Conservation (phyloP, 1,139 yeast genomes). For the Williopsis jadinii region DNA sequence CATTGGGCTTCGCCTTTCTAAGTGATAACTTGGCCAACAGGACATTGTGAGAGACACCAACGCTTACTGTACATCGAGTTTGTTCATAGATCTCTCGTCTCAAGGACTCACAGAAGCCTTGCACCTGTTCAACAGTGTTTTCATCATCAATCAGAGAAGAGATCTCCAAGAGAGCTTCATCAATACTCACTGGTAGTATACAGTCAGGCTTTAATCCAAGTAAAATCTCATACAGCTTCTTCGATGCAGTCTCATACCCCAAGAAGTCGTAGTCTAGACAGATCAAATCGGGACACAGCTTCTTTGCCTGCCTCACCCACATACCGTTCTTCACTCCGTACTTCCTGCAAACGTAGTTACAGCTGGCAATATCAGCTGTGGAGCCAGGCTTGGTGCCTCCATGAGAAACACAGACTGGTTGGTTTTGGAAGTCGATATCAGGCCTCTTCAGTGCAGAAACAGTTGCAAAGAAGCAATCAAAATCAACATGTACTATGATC, state of each 20-base stretch:
- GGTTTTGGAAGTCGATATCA: conserved; percentile 44
- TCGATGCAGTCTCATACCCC: conserved; percentile 58
- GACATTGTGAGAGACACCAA: conserved; percentile 70
- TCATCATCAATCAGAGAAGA: conserved; percentile 28
- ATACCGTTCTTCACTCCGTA: conserved; percentile 78
- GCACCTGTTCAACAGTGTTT: conserved; percentile 9
- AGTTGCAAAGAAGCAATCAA: conserved; percentile 90
- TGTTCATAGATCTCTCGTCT: conserved; percentile 36
- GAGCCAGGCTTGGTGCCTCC: conserved; percentile 42
- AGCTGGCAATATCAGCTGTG: conserved; percentile 77
- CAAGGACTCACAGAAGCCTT: conserved; percentile 25
- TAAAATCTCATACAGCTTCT: conserved; percentile 43
- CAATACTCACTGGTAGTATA: conserved; percentile 81
- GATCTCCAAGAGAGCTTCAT: conserved; percentile 78
- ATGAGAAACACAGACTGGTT: conserved; percentile 81
- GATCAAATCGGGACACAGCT: conserved; percentile 56
- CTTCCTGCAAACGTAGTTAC: conserved; percentile 77
- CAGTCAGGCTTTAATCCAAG: conserved; percentile 39
- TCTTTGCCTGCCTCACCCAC: conserved; percentile 71
- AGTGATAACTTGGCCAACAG: conserved; percentile 75
- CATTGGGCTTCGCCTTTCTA: conserved; percentile 74
- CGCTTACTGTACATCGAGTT: conserved; percentile 67
- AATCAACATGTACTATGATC: conserved; percentile 73
- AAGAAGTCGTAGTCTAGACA: conserved; percentile 69
- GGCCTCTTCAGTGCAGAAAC: conserved; percentile 63